phyloP scores from a whole-genome alignment of 768 basidiomycete genomes.

The Podaxis sp. region DNA sequence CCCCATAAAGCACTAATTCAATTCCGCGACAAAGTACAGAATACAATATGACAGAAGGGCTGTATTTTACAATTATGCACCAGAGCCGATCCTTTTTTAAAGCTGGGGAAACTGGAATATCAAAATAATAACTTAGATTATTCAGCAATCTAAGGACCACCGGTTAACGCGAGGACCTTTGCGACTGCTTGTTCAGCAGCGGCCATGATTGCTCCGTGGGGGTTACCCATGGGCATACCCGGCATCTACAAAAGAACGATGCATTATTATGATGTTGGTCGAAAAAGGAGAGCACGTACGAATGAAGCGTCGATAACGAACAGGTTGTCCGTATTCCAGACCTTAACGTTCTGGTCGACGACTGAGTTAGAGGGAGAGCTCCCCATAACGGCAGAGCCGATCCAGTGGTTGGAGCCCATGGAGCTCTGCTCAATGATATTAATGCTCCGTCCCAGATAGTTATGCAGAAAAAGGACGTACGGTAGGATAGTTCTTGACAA shows the following conservation, averaged over 20 bases:
- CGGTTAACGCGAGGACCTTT: slow-evolving; percentile 53
- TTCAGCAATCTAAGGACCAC: slow-evolving; percentile 39
- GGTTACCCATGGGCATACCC: slow-evolving; percentile 57
- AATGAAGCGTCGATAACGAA: slow-evolving; percentile 53
- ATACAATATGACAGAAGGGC: no score
- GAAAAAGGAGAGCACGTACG: slow-evolving; percentile 1
- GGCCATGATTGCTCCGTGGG: slow-evolving; percentile 56
- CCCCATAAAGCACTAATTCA: no score
- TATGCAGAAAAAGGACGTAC: slow-evolving; percentile 16
- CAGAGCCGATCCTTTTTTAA: not conserved
- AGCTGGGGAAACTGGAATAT: not conserved
- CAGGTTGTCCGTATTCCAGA: slow-evolving; percentile 47
- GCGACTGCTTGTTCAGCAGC: slow-evolving; percentile 58
- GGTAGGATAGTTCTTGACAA: slow-evolving; percentile 42
- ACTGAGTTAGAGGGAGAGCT: slow-evolving; percentile 28
- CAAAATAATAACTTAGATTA: not conserved
- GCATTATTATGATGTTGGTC: slow-evolving; percentile 25
- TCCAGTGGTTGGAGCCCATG: slow-evolving; percentile 67
- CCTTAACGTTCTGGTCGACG: slow-evolving; percentile 59
- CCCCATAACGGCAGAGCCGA: slow-evolving; percentile 53
- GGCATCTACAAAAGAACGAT: slow-evolving; percentile 42
- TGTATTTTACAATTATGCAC: not conserved
- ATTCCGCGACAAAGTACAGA: no score
- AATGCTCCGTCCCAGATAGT: not conserved
- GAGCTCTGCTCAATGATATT: slow-evolving; percentile 23